Evolutionary conservation across 768 basidiomycete genomes (phyloP), one percentile per base, ranked within the genome.

Genomic region (Collybia sp.): DNA sequence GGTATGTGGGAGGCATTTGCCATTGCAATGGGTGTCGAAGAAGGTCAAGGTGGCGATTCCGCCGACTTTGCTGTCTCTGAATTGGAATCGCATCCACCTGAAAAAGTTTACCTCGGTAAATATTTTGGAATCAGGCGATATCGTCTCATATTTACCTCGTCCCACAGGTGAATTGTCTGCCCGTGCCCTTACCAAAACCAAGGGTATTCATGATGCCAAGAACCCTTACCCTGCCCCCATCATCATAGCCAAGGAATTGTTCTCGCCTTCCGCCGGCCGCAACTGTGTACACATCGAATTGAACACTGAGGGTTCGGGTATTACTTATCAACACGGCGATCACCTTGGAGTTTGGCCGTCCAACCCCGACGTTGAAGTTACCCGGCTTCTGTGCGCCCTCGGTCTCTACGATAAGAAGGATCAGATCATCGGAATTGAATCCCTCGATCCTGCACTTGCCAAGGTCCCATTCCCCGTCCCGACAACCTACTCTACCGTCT

Each of bases 391-490:
- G 15, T 85, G 80, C 51, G 79, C 85, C 34, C 83, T 99, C 40
- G 95, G 93, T 18, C 76, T 99, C 10, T 75, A 77, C 53, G 76
- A 85, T 50, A 90, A 90, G 70, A 79, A 81, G 59, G 83, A 94
- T 63, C 75, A 77, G 33, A 81, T 93, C 40, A 91, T 99, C 57
- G 81, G 84, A 53, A 92, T 99, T 48, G 93, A 93, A 60, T 95
- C 93, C n/a, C 82, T 98, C 48, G 95, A 99, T 59, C 95, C 96
- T 15, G 93, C 94, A 12, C 77, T 99, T 25, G 95, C 95, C 47
- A 98, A 98, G 67, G 94, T 98, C 47, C 95, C 95, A 13, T 99
- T 98, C 85, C 95, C 96, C 11, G 88, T 93, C 15, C 95, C 95
- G 1, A 93, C 94, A 1, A 97, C 94, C 6, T 97, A 96, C 57